These are phyloP conservation scores for Kwoniella heveanensis DNA, from an alignment of 768 basidiomycete genomes.

Conservation along the genomic window DNA sequence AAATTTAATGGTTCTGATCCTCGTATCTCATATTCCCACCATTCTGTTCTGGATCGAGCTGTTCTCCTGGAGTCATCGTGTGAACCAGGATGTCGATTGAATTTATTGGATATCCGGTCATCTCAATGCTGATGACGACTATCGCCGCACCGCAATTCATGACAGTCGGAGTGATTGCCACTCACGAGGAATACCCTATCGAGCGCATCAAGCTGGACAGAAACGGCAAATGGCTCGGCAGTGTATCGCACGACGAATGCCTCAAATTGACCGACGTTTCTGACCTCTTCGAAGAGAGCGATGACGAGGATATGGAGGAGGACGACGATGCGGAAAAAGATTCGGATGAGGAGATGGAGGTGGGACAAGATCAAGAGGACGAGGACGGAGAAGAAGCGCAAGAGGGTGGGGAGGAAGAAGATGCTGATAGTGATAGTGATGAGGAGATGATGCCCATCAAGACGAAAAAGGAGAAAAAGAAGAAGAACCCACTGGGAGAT, in stretches of 20 bases:
- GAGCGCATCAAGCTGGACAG: conserved; percentile 76
- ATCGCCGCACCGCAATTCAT: background rate
- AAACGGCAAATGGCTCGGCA: conserved; percentile 80
- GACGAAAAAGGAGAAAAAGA: conserved; percentile 15
- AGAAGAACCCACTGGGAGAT: conserved; percentile 22
- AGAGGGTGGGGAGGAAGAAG: conserved; percentile 16
- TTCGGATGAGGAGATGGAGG: conserved; percentile 19
- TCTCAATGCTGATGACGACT: too few species aligned
- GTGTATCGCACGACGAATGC: conserved; percentile 85
- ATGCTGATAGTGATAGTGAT: conserved; percentile 10
- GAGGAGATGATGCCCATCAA: conserved; percentile 11
- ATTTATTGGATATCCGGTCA: too few species aligned
- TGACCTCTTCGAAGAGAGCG: conserved; percentile 69
- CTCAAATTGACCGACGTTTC: conserved; percentile 81
- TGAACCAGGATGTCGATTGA: too few species aligned
- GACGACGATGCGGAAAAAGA: conserved; percentile 53
- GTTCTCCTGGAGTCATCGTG: too few species aligned
- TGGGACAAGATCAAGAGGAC: conserved; percentile 11
- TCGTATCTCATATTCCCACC: background rate
- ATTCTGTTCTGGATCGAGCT: background rate
- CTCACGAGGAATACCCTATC: conserved; percentile 89
- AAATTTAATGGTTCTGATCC: conserved; percentile 35
- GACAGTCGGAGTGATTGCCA: conserved; percentile 77
- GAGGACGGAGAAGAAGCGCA: conserved; percentile 7
- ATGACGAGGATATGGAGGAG: conserved; percentile 57